Conservation (phyloP, 2,329 filamentous ascomycete species). For the Metarhizium anisopliae region DNA sequence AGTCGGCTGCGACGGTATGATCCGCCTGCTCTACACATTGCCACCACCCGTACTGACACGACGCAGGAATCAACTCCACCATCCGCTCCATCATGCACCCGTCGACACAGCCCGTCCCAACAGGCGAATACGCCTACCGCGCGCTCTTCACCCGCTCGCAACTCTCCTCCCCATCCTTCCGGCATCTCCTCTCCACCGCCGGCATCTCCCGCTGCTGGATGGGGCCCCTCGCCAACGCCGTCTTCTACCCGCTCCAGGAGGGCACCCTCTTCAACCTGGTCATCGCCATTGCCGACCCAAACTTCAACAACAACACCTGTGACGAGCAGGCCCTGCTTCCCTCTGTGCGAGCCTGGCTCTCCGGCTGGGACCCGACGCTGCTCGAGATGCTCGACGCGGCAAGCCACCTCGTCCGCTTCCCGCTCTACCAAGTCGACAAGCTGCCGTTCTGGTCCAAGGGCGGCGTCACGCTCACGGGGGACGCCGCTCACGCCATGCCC, state of each 20-base stretch:
- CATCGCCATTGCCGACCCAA: constrained; percentile 1
- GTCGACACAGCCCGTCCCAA: background rate
- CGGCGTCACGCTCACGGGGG: constrained; percentile 9
- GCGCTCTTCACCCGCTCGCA: constrained; percentile 3
- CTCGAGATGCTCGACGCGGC: constrained; percentile 3
- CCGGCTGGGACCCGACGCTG: constrained; percentile 7
- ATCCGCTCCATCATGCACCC: constrained; percentile 8
- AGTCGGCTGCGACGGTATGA: constrained; percentile 9
- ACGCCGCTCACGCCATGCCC: constrained; percentile 13
- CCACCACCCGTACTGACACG: background rate
- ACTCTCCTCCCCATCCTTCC: background rate
- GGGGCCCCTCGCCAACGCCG: constrained; percentile 4
- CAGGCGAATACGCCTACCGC: constrained; percentile 8
- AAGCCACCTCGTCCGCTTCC: constrained; percentile 6
- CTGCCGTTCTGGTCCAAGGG: constrained; percentile 7
- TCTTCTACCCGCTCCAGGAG: constrained; percentile 6
- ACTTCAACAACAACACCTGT: constrained; percentile 1
- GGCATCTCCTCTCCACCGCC: background rate
- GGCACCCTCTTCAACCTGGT: constrained; percentile 8
- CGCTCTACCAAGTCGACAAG: constrained; percentile 4
- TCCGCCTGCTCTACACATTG: background rate
- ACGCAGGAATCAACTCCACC: constrained; percentile 4
- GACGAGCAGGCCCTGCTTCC: background rate
- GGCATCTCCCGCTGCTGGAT: constrained; percentile 4
- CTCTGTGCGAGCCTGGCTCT: background rate